Percentiles rank a stretch among this genome's conserved stretches.
These are phyloP conservation scores for Rubia balearica DNA, from an alignment of 305 asterid species.

Conservation along the genomic window DNA sequence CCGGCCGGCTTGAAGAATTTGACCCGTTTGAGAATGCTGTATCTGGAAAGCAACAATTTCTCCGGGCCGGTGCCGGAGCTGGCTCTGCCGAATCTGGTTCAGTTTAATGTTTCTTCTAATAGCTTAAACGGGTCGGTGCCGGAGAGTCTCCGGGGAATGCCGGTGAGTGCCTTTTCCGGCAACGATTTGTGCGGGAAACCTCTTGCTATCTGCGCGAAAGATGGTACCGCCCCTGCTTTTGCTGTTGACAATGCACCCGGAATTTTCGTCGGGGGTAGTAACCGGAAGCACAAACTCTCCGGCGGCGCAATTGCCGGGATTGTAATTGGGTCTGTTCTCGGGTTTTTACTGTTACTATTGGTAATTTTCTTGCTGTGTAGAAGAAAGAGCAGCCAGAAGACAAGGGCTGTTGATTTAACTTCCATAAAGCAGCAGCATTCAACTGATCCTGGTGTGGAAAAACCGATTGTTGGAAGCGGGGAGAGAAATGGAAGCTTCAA, in stretches of 20 bases:
- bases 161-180: slow-evolving; percentile 46
- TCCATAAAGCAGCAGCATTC: slow-evolving; percentile 52
- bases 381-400: slow-evolving; percentile 48
- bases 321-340: slow-evolving; percentile 77
- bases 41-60: slow-evolving; percentile 52
- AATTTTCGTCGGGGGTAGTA: slow-evolving; percentile 16
- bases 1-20: slow-evolving; percentile 46
- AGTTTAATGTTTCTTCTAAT: slow-evolving; percentile 78
- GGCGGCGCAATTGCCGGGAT: slow-evolving; percentile 91
- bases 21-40: slow-evolving; percentile 71
- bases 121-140: slow-evolving; percentile 74
- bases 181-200: slow-evolving; percentile 75
- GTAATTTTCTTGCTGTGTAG: slow-evolving; percentile 55
- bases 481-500: slow-evolving; percentile 31
- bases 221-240: slow-evolving; percentile 29
- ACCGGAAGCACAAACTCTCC: slow-evolving; percentile 41
- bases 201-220: slow-evolving; percentile 39
- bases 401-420: slow-evolving; percentile 50
- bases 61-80: slow-evolving; percentile 59
- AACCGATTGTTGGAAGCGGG: slow-evolving; percentile 38
- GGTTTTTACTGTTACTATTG: slow-evolving; percentile 43
- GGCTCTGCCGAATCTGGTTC: slow-evolving; percentile 39
- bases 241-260: slow-evolving; percentile 23
- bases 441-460: slow-evolving; percentile 34
- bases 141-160: slow-evolving; percentile 36